Conservation (phyloP, 371 early-diverging fungal genomes). For the Mortierella sp. region DNA sequence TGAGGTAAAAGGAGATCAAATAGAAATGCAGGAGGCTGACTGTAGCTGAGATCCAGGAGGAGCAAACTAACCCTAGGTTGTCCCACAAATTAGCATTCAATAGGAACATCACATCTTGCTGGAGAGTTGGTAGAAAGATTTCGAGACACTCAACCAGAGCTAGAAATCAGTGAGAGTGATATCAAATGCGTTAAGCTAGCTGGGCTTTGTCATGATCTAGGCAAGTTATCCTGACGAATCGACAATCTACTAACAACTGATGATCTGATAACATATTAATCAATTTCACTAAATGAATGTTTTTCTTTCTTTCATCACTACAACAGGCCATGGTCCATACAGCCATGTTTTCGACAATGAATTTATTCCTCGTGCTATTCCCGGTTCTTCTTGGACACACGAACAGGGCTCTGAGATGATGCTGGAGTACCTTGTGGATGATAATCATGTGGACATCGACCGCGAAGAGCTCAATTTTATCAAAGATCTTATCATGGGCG, state of each 20-base stretch:
- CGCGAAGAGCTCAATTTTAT: slow-evolving; percentile 81
- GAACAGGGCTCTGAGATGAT: slow-evolving; percentile 91
- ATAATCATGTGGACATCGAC: slow-evolving; percentile 83
- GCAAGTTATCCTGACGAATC: slow-evolving; percentile 54
- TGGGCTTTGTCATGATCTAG: slow-evolving; percentile 95
- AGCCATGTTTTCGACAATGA: slow-evolving; percentile 94
- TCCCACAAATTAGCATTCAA: slow-evolving; percentile 34
- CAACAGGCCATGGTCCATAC: slow-evolving; percentile 90
- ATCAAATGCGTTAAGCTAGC: slow-evolving; percentile 90
- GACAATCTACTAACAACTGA: not conserved
- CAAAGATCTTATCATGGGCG: slow-evolving; percentile 87
- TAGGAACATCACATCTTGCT: slow-evolving; percentile 87
- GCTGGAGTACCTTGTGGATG: slow-evolving; percentile 87
- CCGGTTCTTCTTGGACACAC: slow-evolving; percentile 86
- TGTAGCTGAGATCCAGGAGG: not conserved
- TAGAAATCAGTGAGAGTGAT: slow-evolving; percentile 83
- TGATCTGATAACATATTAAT: not conserved
- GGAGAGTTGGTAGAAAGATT: slow-evolving; percentile 79
- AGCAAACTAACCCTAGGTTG: not conserved
- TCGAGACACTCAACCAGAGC: slow-evolving; percentile 81
- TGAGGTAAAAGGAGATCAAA: slow-evolving; percentile 59
- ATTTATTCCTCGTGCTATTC: slow-evolving; percentile 82
- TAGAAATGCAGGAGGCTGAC: not conserved
- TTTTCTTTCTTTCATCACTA: not conserved
- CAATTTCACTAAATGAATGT: not conserved